These are phyloP conservation scores for Poronia punctata DNA, from an alignment of 495 filamentous ascomycete genomes.

Conservation along the genomic window DNA sequence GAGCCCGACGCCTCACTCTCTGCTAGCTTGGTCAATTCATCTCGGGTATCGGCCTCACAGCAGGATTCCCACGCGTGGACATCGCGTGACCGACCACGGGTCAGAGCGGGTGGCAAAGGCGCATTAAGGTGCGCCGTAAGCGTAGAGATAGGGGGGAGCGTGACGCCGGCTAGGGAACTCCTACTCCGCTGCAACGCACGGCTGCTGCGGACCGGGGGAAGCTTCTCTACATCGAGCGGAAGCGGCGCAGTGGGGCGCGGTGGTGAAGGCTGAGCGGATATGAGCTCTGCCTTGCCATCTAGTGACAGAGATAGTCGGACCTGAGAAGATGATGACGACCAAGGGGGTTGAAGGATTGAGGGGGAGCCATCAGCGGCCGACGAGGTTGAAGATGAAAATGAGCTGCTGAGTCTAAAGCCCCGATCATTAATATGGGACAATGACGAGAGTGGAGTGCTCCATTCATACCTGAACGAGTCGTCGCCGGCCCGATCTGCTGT, in stretches of 20 bases:
- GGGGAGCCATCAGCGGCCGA: conserved; percentile 22
- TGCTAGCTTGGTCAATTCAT: conserved; percentile 63
- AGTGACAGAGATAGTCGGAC: conserved; percentile 66
- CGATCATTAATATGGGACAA: background rate
- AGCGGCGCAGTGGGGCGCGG: conserved; percentile 37
- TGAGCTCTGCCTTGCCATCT: conserved; percentile 77
- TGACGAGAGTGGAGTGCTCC: background rate
- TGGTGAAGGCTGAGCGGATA: conserved; percentile 66
- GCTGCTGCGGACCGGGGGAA: conserved; percentile 47
- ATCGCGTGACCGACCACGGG: conserved; percentile 69
- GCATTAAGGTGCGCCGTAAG: conserved; percentile 40
- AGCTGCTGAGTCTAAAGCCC: conserved; percentile 24
- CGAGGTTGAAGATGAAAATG: conserved; percentile 29
- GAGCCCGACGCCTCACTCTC: conserved; percentile 67
- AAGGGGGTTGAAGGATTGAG: conserved; percentile 19
- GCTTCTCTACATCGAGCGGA: conserved; percentile 18
- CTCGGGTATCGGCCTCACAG: conserved; percentile 64
- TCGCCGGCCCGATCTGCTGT: conserved; percentile 22
- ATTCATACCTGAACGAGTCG: conserved; percentile 31
- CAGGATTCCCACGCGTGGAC: conserved; percentile 79
- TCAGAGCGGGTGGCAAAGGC: conserved; percentile 46
- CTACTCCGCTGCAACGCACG: conserved; percentile 47
- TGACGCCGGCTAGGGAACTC: conserved; percentile 41
- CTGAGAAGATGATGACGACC: conserved; percentile 36
- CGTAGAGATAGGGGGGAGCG: conserved; percentile 44